phyloP scores from a whole-genome alignment of 2,329 filamentous ascomycete species.

The Stemphylium vesicarium region DNA sequence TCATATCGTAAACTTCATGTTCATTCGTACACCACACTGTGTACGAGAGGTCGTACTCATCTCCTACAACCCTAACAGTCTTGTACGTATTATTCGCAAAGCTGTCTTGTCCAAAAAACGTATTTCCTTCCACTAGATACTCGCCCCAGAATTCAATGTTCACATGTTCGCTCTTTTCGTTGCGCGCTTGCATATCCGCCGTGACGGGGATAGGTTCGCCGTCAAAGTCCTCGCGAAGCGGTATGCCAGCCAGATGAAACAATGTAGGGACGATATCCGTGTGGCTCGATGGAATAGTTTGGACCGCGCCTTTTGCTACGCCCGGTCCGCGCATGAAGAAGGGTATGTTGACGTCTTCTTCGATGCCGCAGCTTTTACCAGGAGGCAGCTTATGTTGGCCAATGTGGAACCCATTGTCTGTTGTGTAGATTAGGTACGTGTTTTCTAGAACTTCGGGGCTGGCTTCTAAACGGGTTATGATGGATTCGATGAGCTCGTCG shows the following conservation, averaged over 20 bases:
- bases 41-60: constrained; percentile 68
- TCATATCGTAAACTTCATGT: constrained; percentile 70
- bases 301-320: constrained; percentile 32
- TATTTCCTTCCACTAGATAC: constrained; percentile 34
- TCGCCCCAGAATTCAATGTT: constrained; percentile 53
- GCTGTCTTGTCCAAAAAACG: constrained; percentile 8
- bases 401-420: constrained; percentile 53
- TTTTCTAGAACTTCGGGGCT: constrained; percentile 54
- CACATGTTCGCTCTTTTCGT: constrained; percentile 44
- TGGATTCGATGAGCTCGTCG: constrained; percentile 59
- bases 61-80: constrained; percentile 60
- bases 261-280: constrained; percentile 52
- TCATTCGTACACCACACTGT: constrained; percentile 74
- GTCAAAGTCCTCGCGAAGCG: constrained; percentile 45
- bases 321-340: constrained; percentile 51
- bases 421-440: constrained; percentile 53
- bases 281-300: constrained; percentile 42
- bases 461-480: constrained; percentile 53
- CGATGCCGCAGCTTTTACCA: constrained; percentile 50
- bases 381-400: constrained; percentile 51
- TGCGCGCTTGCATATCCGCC: background rate
- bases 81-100: constrained; percentile 65
- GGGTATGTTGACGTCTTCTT: constrained; percentile 53
- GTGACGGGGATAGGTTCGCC: constrained; percentile 46
- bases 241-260: constrained; percentile 43